Evolutionary conservation across 139 green algal genomes (phyloP).

Genomic region (Ulvella scutata): DNA sequence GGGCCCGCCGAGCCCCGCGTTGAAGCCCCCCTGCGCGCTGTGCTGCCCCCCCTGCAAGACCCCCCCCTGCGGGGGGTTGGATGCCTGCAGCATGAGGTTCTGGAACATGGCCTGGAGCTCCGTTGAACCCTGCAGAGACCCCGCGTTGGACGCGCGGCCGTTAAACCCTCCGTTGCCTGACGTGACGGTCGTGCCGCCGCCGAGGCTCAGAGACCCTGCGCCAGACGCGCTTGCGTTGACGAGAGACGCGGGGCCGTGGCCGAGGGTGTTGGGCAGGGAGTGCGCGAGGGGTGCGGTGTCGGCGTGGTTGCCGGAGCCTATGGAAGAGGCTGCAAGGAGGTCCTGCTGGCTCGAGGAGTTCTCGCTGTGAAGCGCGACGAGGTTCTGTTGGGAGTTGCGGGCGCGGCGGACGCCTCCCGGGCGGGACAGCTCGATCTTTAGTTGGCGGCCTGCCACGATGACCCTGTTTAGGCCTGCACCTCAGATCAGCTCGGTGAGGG

Average conservation of each 20-base stretch:
- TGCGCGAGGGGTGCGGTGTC: no score
- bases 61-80: background rate
- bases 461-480: slow-evolving; percentile 5
- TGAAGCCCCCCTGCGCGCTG: background rate
- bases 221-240: no score
- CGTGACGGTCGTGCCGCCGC: background rate
- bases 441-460: background rate
- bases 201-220: background rate
- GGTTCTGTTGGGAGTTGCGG: slow-evolving; percentile 27
- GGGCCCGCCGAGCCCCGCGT: background rate
- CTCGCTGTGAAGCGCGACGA: slow-evolving; percentile 73
- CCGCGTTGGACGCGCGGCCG: background rate
- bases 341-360: slow-evolving; percentile 17
- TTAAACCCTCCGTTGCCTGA: background rate
- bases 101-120: slow-evolving; percentile 4
- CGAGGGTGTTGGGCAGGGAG: no score
- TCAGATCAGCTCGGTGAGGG: background rate
- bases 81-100: background rate
- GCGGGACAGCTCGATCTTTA: background rate
- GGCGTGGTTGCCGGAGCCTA: background rate
- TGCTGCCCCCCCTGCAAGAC: background rate
- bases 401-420: background rate
- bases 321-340: background rate
- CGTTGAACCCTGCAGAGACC: no score
- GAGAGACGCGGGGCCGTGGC: no score